Conservation (phyloP, 495 filamentous ascomycete species). For the Tuber indicum region DNA sequence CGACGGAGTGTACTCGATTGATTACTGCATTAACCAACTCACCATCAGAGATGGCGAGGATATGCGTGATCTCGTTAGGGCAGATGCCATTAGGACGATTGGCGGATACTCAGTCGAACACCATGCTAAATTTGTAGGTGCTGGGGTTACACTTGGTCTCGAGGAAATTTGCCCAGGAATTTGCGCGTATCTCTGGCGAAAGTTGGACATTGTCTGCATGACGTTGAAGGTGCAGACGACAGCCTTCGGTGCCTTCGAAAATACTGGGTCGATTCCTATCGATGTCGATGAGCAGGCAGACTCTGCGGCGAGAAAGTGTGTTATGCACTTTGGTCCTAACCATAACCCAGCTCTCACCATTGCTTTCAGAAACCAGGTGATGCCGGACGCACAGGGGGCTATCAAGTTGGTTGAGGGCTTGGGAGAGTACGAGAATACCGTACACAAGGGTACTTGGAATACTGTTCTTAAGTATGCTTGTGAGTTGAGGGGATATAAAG, state of each 20-base stretch:
- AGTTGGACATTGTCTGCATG: slow-evolving; percentile 70
- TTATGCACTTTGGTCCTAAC: slow-evolving; percentile 72
- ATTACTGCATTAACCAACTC: slow-evolving; percentile 60
- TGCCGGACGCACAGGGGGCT: slow-evolving; percentile 57
- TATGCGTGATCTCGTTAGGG: slow-evolving; percentile 47
- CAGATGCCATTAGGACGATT: slow-evolving; percentile 53
- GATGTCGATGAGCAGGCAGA: slow-evolving; percentile 77
- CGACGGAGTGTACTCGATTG: slow-evolving; percentile 70
- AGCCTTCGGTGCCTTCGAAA: slow-evolving; percentile 29
- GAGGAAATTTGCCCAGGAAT: slow-evolving; percentile 54
- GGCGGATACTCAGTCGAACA: slow-evolving; percentile 56
- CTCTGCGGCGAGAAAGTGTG: slow-evolving; percentile 74
- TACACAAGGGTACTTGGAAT: slow-evolving; percentile 59
- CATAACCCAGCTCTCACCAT: slow-evolving; percentile 67
- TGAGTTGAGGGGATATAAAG: slow-evolving; percentile 58
- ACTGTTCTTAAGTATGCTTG: slow-evolving; percentile 61
- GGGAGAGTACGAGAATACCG: slow-evolving; percentile 60
- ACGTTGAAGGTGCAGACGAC: slow-evolving; percentile 45
- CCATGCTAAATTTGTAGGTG: slow-evolving; percentile 61
- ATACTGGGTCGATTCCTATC: slow-evolving; percentile 39
- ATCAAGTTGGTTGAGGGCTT: slow-evolving; percentile 51
- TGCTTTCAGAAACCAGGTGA: slow-evolving; percentile 65
- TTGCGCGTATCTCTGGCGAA: slow-evolving; percentile 68
- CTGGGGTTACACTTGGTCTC: slow-evolving; percentile 52
- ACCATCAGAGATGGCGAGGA: slow-evolving; percentile 42